Percentiles rank a stretch among this genome's conserved stretches.
These are phyloP conservation scores for Scedosporium minutisporum DNA, from an alignment of 2,329 filamentous ascomycete genomes.

Conservation along the genomic window DNA sequence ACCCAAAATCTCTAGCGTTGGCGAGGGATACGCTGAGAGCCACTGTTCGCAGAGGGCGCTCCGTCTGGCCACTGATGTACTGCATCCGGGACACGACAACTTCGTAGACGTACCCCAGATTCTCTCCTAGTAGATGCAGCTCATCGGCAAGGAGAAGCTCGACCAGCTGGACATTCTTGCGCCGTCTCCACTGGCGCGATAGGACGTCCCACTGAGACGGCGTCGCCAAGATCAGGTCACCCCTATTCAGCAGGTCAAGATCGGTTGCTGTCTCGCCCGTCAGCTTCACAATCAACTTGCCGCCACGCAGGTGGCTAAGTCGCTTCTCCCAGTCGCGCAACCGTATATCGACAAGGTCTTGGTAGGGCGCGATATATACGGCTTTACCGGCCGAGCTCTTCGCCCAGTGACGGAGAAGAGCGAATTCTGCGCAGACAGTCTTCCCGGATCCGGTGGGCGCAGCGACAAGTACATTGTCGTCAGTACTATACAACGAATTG, in stretches of 20 bases:
- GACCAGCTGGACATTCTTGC: conserved; percentile 88
- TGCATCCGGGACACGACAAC: conserved; percentile 97
- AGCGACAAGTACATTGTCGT: conserved; percentile 89
- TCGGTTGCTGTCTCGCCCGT: conserved; percentile 89
- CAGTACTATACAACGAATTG: conserved; percentile 80
- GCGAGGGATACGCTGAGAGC: conserved; percentile 86
- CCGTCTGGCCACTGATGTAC: conserved; percentile 82
- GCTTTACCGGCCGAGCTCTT: conserved; percentile 52
- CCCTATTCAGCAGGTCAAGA: conserved; percentile 75
- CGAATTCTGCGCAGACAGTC: conserved; percentile 93
- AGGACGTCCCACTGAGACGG: conserved; percentile 93
- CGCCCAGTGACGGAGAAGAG: conserved; percentile 79
- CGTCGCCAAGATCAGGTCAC: conserved; percentile 85
- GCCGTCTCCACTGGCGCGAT: conserved; percentile 90
- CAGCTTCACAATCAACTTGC: conserved; percentile 85
- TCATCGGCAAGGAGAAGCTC: conserved; percentile 92
- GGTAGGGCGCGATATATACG: conserved; percentile 90
- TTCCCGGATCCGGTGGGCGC: conserved; percentile 94
- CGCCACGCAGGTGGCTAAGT: conserved; percentile 61
- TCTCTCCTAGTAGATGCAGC: conserved; percentile 82
- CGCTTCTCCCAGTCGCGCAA: conserved; percentile 79
- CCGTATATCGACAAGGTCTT: conserved; percentile 78
- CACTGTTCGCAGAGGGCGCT: conserved; percentile 75
- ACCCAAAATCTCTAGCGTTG: conserved; percentile 87
- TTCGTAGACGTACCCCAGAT: conserved; percentile 84